Evolutionary conservation across 2,329 filamentous ascomycete genomes (phyloP).

Genomic region (Diaporthe eres): DNA sequence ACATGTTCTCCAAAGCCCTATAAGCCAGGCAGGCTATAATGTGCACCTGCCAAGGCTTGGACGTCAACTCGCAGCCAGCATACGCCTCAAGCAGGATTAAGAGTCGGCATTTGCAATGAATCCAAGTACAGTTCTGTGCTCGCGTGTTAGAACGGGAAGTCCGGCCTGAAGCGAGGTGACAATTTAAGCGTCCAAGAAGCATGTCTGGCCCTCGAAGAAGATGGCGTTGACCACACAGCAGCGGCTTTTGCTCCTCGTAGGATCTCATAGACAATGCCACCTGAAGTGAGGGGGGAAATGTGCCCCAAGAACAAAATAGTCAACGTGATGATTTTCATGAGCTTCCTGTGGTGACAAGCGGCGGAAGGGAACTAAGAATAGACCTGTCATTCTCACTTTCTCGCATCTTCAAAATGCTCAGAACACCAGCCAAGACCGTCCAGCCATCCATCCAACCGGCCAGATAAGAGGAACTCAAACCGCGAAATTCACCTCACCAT

Average conservation of each 20-base stretch:
- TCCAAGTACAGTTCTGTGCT: neutral
- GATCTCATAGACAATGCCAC: too few species aligned
- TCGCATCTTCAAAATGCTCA: neutral
- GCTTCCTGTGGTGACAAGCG: neutral
- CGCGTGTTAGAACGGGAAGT: neutral
- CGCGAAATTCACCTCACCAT: neutral
- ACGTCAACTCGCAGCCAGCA: neutral
- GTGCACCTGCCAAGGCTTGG: neutral
- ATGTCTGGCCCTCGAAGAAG: neutral
- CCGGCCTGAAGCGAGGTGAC: neutral
- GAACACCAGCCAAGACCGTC: neutral
- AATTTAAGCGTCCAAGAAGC: too few species aligned
- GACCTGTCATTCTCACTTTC: neutral
- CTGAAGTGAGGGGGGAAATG: too few species aligned
- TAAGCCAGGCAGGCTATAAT: neutral
- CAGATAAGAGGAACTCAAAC: neutral
- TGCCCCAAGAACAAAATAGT: too few species aligned
- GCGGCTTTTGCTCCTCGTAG: neutral
- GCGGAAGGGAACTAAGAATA: neutral
- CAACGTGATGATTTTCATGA: neutral
- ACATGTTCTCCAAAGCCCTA: neutral
- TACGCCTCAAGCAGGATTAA: neutral
- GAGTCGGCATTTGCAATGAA: neutral
- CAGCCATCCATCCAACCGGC: neutral
- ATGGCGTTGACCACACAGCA: neutral